phyloP scores from a whole-genome alignment of 1,139 yeast species.

The Protomyces inouyei region DNA sequence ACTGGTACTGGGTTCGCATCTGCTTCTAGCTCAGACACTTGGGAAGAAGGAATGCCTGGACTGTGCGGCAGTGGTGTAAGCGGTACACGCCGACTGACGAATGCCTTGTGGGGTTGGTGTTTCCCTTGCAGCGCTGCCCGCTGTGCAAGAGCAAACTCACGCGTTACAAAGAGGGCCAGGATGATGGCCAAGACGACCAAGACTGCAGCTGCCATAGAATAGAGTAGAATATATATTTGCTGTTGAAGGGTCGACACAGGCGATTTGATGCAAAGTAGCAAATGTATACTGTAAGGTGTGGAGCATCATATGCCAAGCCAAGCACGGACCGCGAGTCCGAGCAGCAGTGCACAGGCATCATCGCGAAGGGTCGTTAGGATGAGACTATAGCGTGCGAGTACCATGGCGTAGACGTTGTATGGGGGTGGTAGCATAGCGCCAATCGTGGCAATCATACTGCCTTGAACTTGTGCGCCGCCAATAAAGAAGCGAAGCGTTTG shows the following conservation, averaged over 20 bases:
- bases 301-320: constrained; percentile 2
- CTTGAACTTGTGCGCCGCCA: constrained; percentile 34
- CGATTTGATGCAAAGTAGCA: too few relatives aligned
- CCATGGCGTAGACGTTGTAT: constrained; percentile 33
- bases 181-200: neutral
- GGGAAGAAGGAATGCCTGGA: neutral
- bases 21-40: neutral
- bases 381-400: constrained; percentile 32
- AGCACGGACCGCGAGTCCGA: constrained; percentile 29
- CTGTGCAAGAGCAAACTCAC: neutral
- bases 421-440: constrained; percentile 33
- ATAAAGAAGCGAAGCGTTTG: constrained; percentile 24
- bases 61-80: neutral
- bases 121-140: neutral
- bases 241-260: too few relatives aligned
- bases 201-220: neutral
- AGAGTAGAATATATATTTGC: too few relatives aligned
- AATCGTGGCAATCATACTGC: constrained; percentile 33
- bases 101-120: neutral
- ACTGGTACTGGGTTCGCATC: neutral
- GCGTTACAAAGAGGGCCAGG: neutral
- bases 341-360: constrained; percentile 31
- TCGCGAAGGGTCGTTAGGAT: constrained; percentile 30
- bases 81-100: neutral
- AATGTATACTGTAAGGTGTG: too few relatives aligned